These are phyloP conservation scores for Blepharisma japonicum DNA, from an alignment of 73 alveolate species.

Conservation along the genomic window DNA sequence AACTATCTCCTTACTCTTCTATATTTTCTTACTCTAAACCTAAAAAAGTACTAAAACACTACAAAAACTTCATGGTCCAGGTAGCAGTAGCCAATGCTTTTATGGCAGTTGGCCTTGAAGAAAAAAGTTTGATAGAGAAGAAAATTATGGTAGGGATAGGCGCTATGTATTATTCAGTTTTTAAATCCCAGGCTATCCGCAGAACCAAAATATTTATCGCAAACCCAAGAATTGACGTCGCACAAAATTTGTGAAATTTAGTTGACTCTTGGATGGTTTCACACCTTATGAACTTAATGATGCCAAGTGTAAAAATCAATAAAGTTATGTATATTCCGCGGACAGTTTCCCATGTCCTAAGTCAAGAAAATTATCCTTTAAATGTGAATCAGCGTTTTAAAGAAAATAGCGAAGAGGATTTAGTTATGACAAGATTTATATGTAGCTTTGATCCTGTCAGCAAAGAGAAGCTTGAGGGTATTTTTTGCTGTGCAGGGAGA, in stretches of 20 bases:
- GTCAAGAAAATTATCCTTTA: too few relatives aligned
- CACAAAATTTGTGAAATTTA: slow-evolving; percentile 35
- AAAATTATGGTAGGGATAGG: slow-evolving; percentile 8
- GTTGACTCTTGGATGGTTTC: slow-evolving; percentile 30
- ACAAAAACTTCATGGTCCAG: slow-evolving; percentile 16
- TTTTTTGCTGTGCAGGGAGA: too few relatives aligned
- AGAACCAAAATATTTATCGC: not conserved
- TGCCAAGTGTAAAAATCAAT: slow-evolving; percentile 17
- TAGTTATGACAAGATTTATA: too few relatives aligned
- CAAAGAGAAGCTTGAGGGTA: too few relatives aligned
- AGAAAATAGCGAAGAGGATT: too few relatives aligned
- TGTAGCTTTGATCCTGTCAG: too few relatives aligned
- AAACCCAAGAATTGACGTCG: slow-evolving; percentile 17
- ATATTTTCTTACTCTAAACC: too few relatives aligned
- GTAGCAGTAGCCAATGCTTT: slow-evolving; percentile 22
- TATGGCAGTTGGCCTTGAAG: slow-evolving; percentile 1
- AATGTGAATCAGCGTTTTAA: too few relatives aligned
- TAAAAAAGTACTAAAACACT: not conserved
- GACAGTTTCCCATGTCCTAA: not conserved
- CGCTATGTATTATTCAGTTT: not conserved
- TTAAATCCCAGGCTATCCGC: not conserved
- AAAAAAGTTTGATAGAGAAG: not conserved
- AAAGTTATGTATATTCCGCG: slow-evolving; percentile 34
- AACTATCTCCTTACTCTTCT: not conserved
- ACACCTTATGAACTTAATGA: slow-evolving; percentile 34